These are phyloP conservation scores for Hericium erinaceus DNA, from an alignment of 768 basidiomycete genomes.

Conservation along the genomic window DNA sequence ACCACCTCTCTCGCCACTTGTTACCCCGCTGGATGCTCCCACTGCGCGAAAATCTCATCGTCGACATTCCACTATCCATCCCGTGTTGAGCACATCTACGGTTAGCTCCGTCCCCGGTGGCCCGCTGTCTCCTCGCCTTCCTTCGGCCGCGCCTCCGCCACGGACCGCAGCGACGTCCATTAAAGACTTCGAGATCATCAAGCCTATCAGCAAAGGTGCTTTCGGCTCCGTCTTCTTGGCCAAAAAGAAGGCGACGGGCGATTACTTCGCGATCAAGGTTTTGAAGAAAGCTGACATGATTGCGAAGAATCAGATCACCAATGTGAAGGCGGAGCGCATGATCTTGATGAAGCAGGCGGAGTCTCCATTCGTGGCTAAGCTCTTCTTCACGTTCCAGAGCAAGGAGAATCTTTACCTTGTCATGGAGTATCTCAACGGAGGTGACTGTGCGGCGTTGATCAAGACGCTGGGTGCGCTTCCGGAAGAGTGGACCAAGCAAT, in stretches of 20 bases:
- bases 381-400: conserved; percentile 99
- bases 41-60: conserved; percentile 50
- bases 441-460: conserved; percentile 95
- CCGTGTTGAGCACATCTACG: conserved; percentile 41
- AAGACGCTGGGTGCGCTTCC: conserved; percentile 89
- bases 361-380: conserved; percentile 94
- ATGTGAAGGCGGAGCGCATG: conserved; percentile 99
- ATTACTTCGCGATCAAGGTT: conserved; percentile 99
- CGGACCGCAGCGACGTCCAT: conserved; percentile 84
- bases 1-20: conserved; percentile 59
- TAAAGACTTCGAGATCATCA: conserved; percentile 98
- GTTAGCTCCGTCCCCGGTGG: conserved; percentile 38
- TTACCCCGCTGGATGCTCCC: conserved; percentile 43
- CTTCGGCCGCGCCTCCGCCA: conserved; percentile 66
- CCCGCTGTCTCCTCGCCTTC: conserved; percentile 82
- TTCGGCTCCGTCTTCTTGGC: conserved; percentile 98
- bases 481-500: conserved; percentile 95
- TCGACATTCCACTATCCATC: conserved; percentile 53
- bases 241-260: conserved; percentile 96
- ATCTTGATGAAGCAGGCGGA: conserved; percentile 99
- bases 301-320: conserved; percentile 99
- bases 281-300: conserved; percentile 99
- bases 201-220: conserved; percentile 97
- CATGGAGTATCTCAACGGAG: conserved; percentile 99
- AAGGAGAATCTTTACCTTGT: conserved; percentile 98